A percentile compares a stretch with the other conserved stretches of the same genome.
These are phyloP conservation scores for Sindora glabra DNA, from an alignment of 306 rosid species.

Conservation along the genomic window DNA sequence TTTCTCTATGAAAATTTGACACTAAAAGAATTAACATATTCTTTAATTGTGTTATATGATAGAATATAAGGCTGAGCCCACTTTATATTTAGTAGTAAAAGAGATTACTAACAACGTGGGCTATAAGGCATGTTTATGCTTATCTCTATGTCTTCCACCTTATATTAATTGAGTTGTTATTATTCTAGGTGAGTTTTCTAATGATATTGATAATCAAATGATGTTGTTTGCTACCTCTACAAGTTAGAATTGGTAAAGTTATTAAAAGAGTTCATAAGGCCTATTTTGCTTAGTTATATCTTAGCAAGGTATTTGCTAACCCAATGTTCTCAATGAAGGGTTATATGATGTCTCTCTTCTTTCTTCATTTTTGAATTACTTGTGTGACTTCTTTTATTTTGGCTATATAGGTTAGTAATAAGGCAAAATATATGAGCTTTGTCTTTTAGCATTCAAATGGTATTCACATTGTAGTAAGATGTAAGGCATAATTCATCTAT, in stretches of 20 bases:
- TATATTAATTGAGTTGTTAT: slow-evolving; percentile 2
- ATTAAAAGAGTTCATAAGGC: slow-evolving; percentile 95
- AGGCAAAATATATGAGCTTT: slow-evolving; percentile 61
- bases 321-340: neutral
- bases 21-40: slow-evolving; percentile 11
- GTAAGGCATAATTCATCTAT: slow-evolving; percentile 54
- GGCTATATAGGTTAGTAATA: slow-evolving; percentile 71
- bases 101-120: slow-evolving; percentile 95
- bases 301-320: slow-evolving; percentile 55
- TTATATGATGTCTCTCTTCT: neutral
- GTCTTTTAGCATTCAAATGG: slow-evolving; percentile 98
- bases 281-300: slow-evolving; percentile 87
- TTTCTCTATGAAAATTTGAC: neutral
- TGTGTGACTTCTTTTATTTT: too few relatives aligned
- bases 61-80: slow-evolving; percentile 95
- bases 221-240: slow-evolving; percentile 18
- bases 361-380: slow-evolving; percentile 2
- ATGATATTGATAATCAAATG: slow-evolving; percentile 12
- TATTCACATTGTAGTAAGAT: slow-evolving; percentile 88
- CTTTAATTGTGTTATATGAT: slow-evolving; percentile 40
- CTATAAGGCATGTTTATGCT: slow-evolving; percentile 55
- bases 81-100: slow-evolving; percentile 83
- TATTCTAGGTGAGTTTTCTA: neutral
- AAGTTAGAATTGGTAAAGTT: slow-evolving; percentile 82
- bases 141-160: neutral